These are phyloP conservation scores for Tetrahymena borealis DNA, from an alignment of 73 alveolate genomes.

Conservation along the genomic window DNA sequence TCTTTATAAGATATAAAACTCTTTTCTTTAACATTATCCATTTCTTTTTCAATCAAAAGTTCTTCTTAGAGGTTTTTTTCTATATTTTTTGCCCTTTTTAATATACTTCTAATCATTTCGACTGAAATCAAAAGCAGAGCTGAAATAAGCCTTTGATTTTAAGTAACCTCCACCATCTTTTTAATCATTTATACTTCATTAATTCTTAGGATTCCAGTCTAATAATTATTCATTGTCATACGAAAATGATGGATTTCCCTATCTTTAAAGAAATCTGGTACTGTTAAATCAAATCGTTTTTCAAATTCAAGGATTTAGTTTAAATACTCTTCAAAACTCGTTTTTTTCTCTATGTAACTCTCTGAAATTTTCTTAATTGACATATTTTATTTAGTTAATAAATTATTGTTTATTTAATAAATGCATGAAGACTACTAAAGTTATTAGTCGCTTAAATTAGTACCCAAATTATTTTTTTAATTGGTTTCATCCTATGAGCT, in stretches of 20 bases:
- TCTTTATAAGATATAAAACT: neutral
- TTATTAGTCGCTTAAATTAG: too few relatives aligned
- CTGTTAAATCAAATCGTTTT: neutral
- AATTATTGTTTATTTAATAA: neutral
- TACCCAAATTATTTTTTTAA: too few relatives aligned
- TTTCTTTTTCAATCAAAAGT: neutral
- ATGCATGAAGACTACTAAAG: too few relatives aligned
- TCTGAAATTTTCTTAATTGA: neutral
- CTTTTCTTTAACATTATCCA: neutral
- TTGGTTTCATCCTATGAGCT: too few relatives aligned
- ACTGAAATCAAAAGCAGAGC: neutral
- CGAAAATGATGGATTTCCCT: neutral
- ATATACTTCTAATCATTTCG: neutral
- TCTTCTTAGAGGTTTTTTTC: neutral
- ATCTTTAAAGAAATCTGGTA: neutral
- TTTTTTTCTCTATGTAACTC: neutral
- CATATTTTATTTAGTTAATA: neutral
- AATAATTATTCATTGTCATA: neutral
- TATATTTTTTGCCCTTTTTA: neutral
- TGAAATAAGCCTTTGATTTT: neutral
- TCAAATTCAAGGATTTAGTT: neutral
- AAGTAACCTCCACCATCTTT: neutral
- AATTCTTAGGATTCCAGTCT: neutral
- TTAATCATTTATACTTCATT: neutral
- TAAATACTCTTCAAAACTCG: neutral